Conservation (phyloP, 2,329 filamentous ascomycete genomes). For the Fusarium nodosum region DNA sequence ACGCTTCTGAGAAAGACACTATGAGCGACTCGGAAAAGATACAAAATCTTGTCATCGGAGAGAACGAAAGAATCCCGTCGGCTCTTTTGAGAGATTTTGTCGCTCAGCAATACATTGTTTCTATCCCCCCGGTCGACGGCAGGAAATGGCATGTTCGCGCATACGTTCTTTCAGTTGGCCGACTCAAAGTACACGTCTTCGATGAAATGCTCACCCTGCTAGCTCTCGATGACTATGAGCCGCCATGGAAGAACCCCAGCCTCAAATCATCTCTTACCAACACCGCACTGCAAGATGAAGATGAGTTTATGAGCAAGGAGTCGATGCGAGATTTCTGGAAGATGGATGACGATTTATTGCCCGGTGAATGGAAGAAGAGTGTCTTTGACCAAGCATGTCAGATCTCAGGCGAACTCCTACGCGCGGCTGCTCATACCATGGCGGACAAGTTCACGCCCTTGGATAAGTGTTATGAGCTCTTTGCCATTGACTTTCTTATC, state of each 20-base stretch:
- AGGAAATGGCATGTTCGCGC: constrained; percentile 57
- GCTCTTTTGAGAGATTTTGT: constrained; percentile 57
- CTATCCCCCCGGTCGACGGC: constrained; percentile 50
- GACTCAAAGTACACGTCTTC: constrained; percentile 56
- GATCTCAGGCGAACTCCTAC: constrained; percentile 54
- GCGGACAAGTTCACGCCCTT: constrained; percentile 56
- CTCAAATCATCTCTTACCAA: constrained; percentile 56
- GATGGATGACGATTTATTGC: constrained; percentile 49
- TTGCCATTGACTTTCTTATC: constrained; percentile 55
- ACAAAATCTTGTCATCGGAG: constrained; percentile 49
- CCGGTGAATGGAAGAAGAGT: constrained; percentile 51
- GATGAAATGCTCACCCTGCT: constrained; percentile 55
- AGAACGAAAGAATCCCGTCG: constrained; percentile 54
- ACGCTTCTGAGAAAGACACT: background rate
- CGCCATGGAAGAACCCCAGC: constrained; percentile 55
- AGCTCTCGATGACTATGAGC: constrained; percentile 54
- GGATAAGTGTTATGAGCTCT: constrained; percentile 57
- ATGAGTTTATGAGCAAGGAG: constrained; percentile 50
- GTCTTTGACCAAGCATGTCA: constrained; percentile 55
- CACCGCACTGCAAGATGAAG: constrained; percentile 55
- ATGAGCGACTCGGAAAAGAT: constrained; percentile 14
- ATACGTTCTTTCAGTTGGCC: constrained; percentile 55
- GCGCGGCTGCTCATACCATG: constrained; percentile 56
- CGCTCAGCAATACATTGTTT: constrained; percentile 55
- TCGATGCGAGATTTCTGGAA: constrained; percentile 57